Percentiles rank a stretch among this genome's conserved stretches.
These are phyloP conservation scores for Hyaloscypha bicolor DNA, from an alignment of 495 filamentous ascomycete species.

Conservation along the genomic window DNA sequence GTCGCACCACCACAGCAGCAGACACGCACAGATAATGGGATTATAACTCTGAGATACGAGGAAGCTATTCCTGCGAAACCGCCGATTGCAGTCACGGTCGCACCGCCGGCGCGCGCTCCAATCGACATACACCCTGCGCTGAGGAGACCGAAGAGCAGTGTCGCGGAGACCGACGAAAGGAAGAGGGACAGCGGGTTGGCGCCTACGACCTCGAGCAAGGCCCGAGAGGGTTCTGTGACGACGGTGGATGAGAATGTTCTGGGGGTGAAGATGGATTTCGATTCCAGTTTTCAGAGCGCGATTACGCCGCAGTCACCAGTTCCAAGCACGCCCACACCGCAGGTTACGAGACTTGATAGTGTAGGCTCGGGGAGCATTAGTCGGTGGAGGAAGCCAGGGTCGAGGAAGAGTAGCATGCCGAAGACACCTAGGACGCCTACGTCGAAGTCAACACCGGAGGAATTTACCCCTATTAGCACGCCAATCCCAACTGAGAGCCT, in stretches of 20 bases:
- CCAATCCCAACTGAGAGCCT: slow-evolving; percentile 54
- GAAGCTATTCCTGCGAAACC: slow-evolving; percentile 55
- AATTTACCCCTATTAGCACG: slow-evolving; percentile 51
- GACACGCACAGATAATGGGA: slow-evolving; percentile 41
- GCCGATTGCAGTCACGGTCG: slow-evolving; percentile 39
- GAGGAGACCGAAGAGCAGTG: slow-evolving; percentile 1
- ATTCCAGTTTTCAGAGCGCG: not conserved
- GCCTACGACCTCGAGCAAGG: slow-evolving; percentile 21
- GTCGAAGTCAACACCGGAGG: slow-evolving; percentile 8
- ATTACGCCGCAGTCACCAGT: not conserved
- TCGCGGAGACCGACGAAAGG: slow-evolving; percentile 3
- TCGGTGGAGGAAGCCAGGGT: slow-evolving; percentile 15
- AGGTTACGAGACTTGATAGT: slow-evolving; percentile 9
- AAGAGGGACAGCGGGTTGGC: slow-evolving; percentile 35
- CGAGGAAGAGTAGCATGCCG: slow-evolving; percentile 21
- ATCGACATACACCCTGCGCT: slow-evolving; percentile 30
- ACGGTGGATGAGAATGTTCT: slow-evolving; percentile 17
- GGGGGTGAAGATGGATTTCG: slow-evolving; percentile 22
- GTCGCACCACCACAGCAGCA: not conserved
- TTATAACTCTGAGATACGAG: slow-evolving; percentile 58
- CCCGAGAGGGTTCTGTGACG: slow-evolving; percentile 11
- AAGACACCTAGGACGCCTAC: not conserved
- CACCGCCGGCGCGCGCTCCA: slow-evolving; percentile 27
- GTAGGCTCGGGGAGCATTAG: not conserved
- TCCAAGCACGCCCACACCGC: slow-evolving; percentile 3